Evolutionary conservation across 768 basidiomycete genomes (phyloP), one percentile per base, ranked within the genome.

Genomic region (Crepidotus variabilis): DNA sequence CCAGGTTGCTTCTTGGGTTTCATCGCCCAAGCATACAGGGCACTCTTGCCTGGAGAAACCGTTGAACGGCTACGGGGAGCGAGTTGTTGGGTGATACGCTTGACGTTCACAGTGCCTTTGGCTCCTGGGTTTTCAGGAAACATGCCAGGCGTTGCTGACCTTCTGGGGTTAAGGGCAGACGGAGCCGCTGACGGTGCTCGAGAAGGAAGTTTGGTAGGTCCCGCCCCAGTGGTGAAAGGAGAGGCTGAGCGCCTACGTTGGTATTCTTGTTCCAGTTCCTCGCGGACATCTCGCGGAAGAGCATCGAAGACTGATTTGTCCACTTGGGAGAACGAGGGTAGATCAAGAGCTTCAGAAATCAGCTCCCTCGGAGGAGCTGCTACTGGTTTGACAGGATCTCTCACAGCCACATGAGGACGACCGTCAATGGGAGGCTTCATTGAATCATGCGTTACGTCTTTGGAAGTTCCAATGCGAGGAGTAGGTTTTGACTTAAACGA

Each of bases 311-410:
- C 85, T 3, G 78, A 76, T 71, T 70, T 79, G 65, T 92, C 90
- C 9, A 92, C 76, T 65, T 92, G 90, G 0, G 89, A 90, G 63
- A 90, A 81, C 2, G 86, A 83, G 2, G 89, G 90, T 18, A 90
- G 72, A 35, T 81, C 80, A 2, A 76, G n/a, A n/a, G n/a, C n/a
- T n/a, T n/a, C 34, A 7, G 8, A 8, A n/a, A n/a, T 10, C 10
- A 20, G n/a, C 20, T n/a, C 9, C 22, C 8, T 8, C n/a, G 47
- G 47, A 9, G 16, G n/a, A n/a, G n/a, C n/a, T n/a, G n/a, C n/a
- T 47, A 8, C 47, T 8, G 58, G 59, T 52, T 67, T 71, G 23
- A 62, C 33, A 1, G 67, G 62, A 21, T 61, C 57, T 5, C 61
- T 63, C 16, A 34, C 57, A 11, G 50, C 20, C 9, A 54, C 47